These are phyloP conservation scores for Tuber magnatum DNA, from an alignment of 495 filamentous ascomycete genomes.

Conservation along the genomic window DNA sequence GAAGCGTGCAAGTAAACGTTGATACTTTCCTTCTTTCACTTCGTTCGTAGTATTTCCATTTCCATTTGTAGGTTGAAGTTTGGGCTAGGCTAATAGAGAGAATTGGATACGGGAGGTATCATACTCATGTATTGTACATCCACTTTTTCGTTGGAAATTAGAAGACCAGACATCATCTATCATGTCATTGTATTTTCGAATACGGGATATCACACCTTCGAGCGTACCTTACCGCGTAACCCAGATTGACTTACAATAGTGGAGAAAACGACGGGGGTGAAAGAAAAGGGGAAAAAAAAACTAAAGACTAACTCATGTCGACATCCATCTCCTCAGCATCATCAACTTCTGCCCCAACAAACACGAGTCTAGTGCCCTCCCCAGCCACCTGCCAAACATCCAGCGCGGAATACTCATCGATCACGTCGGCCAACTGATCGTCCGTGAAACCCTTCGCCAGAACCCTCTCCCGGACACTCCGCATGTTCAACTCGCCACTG, in stretches of 20 bases:
- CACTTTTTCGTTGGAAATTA: neutral
- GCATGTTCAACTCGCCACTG: slow-evolving; percentile 72
- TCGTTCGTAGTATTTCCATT: neutral
- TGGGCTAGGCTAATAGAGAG: neutral
- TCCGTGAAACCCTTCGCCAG: slow-evolving; percentile 95
- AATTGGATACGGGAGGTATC: neutral
- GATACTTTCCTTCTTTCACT: neutral
- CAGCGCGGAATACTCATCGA: slow-evolving; percentile 81
- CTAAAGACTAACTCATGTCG: slow-evolving; percentile 40
- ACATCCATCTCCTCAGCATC: slow-evolving; percentile 53
- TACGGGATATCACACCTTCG: neutral
- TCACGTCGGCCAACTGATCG: slow-evolving; percentile 74
- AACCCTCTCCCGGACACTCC: slow-evolving; percentile 78
- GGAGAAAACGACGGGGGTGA: too few species aligned
- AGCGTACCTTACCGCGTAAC: neutral
- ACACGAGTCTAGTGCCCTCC: slow-evolving; percentile 77
- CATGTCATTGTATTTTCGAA: neutral
- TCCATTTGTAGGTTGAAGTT: neutral
- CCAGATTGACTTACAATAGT: neutral
- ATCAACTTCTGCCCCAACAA: slow-evolving; percentile 46
- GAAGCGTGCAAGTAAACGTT: neutral
- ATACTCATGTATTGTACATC: neutral
- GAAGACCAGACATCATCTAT: neutral
- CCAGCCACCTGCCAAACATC: slow-evolving; percentile 94
- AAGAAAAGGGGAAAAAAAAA: neutral